These are phyloP conservation scores for Aspergillus sclerotioniger DNA, from an alignment of 495 filamentous ascomycete species.

Conservation along the genomic window DNA sequence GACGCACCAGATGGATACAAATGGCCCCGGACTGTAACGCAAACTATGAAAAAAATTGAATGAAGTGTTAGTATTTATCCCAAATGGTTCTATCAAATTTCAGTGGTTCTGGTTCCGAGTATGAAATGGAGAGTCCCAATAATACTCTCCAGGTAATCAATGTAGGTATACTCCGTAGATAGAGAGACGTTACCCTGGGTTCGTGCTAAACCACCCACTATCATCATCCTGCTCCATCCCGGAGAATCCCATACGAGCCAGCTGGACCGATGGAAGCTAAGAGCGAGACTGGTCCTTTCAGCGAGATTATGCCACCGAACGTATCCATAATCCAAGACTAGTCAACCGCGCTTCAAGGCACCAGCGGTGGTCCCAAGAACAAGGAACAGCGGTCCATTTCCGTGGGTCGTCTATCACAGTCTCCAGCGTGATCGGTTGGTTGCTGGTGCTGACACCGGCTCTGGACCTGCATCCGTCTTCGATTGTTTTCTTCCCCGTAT, in stretches of 20 bases:
- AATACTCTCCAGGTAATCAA: too few relatives aligned
- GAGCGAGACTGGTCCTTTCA: not conserved
- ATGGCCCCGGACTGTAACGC: not conserved
- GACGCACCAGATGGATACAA: not conserved
- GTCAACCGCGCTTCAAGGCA: slow-evolving; percentile 4
- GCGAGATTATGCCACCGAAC: not conserved
- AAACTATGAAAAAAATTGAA: too few relatives aligned
- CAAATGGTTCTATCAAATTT: too few relatives aligned
- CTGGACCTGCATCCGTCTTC: slow-evolving; percentile 17
- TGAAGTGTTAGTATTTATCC: too few relatives aligned
- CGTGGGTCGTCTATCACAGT: slow-evolving; percentile 22
- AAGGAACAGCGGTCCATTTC: slow-evolving; percentile 26
- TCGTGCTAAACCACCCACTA: not conserved
- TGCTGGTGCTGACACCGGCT: slow-evolving; percentile 19
- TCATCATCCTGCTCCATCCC: not conserved
- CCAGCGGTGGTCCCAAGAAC: slow-evolving; percentile 19
- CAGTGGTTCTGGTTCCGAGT: too few relatives aligned
- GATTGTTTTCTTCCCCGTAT: not conserved
- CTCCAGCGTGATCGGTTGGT: slow-evolving; percentile 19
- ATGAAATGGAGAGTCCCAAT: too few relatives aligned
- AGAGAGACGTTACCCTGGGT: not conserved
- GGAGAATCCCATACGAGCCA: too few relatives aligned
- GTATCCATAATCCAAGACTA: not conserved
- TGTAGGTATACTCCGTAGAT: too few relatives aligned
- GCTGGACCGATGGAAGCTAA: not conserved